Conservation (phyloP, 2,329 filamentous ascomycete genomes). For the Epichloe aotearoae region DNA sequence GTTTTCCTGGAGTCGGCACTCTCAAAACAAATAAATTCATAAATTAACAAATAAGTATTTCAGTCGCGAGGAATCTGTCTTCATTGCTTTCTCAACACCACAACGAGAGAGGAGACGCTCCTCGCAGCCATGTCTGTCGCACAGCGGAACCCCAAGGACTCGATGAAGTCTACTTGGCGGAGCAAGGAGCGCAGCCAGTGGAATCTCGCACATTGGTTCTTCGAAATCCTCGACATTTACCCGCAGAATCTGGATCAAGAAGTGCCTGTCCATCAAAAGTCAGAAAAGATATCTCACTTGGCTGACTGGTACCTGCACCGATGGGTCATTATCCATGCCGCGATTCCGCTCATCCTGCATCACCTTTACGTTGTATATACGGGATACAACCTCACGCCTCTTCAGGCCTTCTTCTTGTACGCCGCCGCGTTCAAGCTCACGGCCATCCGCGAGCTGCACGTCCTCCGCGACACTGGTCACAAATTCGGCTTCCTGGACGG, state of each 20-base stretch:
- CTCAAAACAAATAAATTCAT: too few relatives aligned
- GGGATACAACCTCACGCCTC: constrained; percentile 3
- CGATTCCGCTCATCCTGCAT: constrained; percentile 4
- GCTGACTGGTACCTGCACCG: constrained; percentile 4
- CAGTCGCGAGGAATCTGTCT: too few relatives aligned
- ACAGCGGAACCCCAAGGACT: constrained; percentile 1
- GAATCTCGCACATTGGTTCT: constrained; percentile 4
- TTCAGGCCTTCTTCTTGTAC: constrained; percentile 4
- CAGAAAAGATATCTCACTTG: constrained; percentile 1
- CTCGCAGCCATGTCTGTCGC: too few relatives aligned
- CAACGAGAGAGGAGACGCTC: too few relatives aligned
- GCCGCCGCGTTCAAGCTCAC: constrained; percentile 2
- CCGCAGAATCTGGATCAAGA: constrained; percentile 1
- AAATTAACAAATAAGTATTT: too few relatives aligned
- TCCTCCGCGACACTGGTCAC: constrained; percentile 1
- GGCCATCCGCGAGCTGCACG: constrained; percentile 2
- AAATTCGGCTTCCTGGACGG: constrained; percentile 5
- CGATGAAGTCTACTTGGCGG: constrained; percentile 6
- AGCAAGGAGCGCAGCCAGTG: constrained; percentile 4
- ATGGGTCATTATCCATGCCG: constrained; percentile 3
- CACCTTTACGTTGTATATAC: constrained; percentile 4
- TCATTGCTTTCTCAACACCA: too few relatives aligned
- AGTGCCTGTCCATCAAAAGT: constrained; percentile 5
- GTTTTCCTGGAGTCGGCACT: too few relatives aligned
- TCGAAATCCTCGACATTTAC: constrained; percentile 2